phyloP scores from a whole-genome alignment of 768 basidiomycete genomes.

The Ephemerocybe angulata region DNA sequence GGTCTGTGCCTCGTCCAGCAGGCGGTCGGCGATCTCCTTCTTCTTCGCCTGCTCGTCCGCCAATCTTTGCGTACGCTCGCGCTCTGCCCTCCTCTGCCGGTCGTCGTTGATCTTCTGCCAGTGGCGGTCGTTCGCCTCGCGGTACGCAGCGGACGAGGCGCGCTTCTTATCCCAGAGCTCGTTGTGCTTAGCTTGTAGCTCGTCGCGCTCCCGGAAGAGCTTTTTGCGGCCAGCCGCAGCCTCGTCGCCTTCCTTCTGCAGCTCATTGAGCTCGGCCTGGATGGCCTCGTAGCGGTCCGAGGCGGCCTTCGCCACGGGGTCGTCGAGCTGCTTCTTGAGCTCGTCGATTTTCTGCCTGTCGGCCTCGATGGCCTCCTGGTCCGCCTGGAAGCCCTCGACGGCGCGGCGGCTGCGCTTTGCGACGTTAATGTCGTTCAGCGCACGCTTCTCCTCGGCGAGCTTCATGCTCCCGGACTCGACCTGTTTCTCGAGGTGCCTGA shows the following conservation, averaged over 20 bases:
- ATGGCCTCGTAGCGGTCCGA: constrained; percentile 80
- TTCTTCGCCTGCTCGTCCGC: constrained; percentile 78
- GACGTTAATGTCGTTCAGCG: constrained; percentile 82
- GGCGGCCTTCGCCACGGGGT: constrained; percentile 81
- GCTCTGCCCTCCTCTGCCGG: constrained; percentile 77
- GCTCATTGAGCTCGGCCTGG: constrained; percentile 77
- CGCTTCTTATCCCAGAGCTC: constrained; percentile 73
- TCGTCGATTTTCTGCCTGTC: constrained; percentile 75
- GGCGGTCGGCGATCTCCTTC: constrained; percentile 69
- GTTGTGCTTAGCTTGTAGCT: constrained; percentile 65
- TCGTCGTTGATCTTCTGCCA: constrained; percentile 88
- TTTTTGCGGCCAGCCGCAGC: constrained; percentile 75
- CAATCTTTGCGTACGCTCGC: constrained; percentile 66
- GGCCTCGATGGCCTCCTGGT: constrained; percentile 77
- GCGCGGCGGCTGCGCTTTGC: constrained; percentile 65
- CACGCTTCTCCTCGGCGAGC: constrained; percentile 92
- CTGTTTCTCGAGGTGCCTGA: constrained; percentile 79
- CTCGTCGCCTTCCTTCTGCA: constrained; percentile 86
- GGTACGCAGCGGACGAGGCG: constrained; percentile 63
- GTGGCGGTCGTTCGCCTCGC: constrained; percentile 81
- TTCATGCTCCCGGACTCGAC: constrained; percentile 91
- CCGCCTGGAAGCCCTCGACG: constrained; percentile 77
- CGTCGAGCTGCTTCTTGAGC: constrained; percentile 79
- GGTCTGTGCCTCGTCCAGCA: constrained; percentile 85
- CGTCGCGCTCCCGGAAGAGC: constrained; percentile 84